These are phyloP conservation scores for Cerioporus squamosus DNA, from an alignment of 1,284 basidiomycete species.

Conservation along the genomic window DNA sequence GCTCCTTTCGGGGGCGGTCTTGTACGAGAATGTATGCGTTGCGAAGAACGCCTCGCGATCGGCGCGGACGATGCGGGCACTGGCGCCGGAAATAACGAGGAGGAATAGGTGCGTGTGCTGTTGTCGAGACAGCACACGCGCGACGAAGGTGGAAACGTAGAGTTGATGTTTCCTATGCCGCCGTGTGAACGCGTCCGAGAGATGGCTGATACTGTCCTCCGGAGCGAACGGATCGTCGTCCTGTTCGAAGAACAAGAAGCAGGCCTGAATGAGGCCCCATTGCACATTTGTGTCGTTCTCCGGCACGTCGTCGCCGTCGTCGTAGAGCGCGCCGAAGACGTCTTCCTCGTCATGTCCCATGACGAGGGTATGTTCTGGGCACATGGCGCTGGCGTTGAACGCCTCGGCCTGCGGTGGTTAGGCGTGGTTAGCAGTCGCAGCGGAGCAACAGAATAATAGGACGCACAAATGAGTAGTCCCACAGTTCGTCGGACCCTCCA, in stretches of 20 bases:
- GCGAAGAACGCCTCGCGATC: conserved; percentile 1
- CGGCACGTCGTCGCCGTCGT: neutral
- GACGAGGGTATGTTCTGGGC: neutral
- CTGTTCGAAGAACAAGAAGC: neutral
- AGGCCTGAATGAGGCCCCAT: neutral
- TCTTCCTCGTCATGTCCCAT: neutral
- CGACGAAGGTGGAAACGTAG: neutral
- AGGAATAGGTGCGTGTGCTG: conserved; percentile 4
- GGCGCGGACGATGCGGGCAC: conserved; percentile 1
- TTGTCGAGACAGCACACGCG: neutral
- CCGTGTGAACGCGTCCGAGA: too few species aligned
- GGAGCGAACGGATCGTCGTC: conserved; percentile 1
- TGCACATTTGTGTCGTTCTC: neutral
- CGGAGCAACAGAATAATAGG: too few species aligned
- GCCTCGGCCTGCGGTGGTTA: neutral
- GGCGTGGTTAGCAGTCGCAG: neutral
- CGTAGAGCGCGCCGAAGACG: conserved; percentile 1
- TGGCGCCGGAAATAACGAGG: neutral
- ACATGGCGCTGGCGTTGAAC: neutral
- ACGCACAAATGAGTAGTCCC: neutral
- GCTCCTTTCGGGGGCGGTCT: neutral
- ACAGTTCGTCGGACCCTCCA: neutral
- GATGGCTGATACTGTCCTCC: too few species aligned
- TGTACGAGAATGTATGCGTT: conserved; percentile 7
- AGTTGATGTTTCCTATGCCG: too few species aligned